Base-by-base conservation (phyloP, 1,284 basidiomycete species). In the Takashimella koratensis region DNA sequence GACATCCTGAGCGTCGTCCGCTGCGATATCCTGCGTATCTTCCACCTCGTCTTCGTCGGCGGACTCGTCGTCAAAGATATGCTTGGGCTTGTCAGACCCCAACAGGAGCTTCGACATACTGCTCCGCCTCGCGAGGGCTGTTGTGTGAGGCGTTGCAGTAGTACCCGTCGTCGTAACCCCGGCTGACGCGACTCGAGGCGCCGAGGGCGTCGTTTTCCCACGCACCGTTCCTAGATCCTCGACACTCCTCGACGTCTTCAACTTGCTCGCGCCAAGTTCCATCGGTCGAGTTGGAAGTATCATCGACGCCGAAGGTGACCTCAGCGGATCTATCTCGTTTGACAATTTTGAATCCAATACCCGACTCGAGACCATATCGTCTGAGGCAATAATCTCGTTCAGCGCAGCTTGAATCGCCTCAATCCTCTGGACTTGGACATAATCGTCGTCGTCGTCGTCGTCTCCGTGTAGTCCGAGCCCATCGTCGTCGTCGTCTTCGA, bases 391-490 rank as follows among this genome's bases (percentile, higher is more conserved):
- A 70, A 98, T 96, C 67, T 92, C 90, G 16, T 88, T 93, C 55
- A 98, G 79, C 1, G 94, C 94, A 3, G 90, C 89, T 66, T 94
- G 91, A 21, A 97, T 92, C 3, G 91, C 92, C 61, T 92, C 90
- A 83, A 96, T 94, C 30, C 90, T 81, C 60, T 86, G 81, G 10
- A 79, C 77, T 67, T 90, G 85, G 49, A 87, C 68, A 27, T 63
- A 62, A 13, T 76, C 85, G 4, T 83, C 54, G 19, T 62, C 62
- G 22, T 63, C 62, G 2, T 59, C 57, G 22, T 53, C 49, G 5
- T 62, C 62, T 8, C 62, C 57, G 12, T 62, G 57, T 5, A 22
- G 3, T 2, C n/a, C 44, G 24, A 2, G 36, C 23, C 52, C 43
- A 19, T 23, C 50, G 1, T 51, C 56, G 6, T 54, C 53, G 22